These are phyloP conservation scores for Gracilaria caudata DNA, from an alignment of 23 red algal genomes.

Conservation along the genomic window DNA sequence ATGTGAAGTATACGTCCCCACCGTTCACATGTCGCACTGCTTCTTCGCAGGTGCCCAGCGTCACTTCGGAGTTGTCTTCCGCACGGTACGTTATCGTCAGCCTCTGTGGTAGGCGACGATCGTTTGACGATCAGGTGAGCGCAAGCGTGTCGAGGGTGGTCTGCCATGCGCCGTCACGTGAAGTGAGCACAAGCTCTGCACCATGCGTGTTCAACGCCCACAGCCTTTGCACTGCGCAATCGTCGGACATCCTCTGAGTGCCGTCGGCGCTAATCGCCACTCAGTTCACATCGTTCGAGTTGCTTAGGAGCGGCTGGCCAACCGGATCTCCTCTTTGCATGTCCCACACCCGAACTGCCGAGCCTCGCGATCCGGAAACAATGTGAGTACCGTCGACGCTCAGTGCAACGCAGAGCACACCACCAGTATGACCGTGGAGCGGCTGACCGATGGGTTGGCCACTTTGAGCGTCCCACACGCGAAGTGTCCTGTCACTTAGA, in stretches of 20 bases:
- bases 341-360: not conserved
- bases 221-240: not conserved
- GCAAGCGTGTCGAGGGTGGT: too few species aligned
- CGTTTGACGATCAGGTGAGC: too few species aligned
- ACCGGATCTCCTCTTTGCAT: not conserved
- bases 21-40: too few species aligned
- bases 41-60: too few species aligned
- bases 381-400: not conserved
- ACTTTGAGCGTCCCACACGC: not conserved
- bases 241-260: not conserved
- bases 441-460: not conserved
- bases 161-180: too few species aligned
- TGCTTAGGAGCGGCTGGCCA: not conserved
- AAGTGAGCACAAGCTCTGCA: too few species aligned
- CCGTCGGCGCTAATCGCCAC: slow-evolving; percentile 9
- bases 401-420: not conserved
- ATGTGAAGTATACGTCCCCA: too few species aligned
- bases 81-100: too few species aligned
- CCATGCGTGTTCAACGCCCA: too few species aligned
- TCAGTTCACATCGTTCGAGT: not conserved
- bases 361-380: slow-evolving; percentile 1
- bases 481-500: not conserved
- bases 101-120: too few species aligned
- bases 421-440: not conserved
- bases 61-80: too few species aligned